Conservation (phyloP, 345 rosid genomes). For the Nephelium lappaceum region DNA sequence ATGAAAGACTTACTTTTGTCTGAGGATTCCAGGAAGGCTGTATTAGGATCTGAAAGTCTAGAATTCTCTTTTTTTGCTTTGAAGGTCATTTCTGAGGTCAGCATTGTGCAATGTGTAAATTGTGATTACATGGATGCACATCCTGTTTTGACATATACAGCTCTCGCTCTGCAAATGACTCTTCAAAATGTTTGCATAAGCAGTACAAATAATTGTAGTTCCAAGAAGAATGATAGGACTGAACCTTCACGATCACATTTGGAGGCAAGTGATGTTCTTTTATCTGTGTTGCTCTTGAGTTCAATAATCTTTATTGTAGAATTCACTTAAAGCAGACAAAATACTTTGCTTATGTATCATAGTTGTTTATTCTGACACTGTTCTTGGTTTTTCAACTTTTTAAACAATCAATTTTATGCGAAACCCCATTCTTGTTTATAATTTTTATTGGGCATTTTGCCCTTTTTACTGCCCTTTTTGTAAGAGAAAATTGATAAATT, state of each 20-base stretch:
- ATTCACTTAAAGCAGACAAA: slow-evolving; percentile 8
- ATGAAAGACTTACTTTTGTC: slow-evolving; percentile 66
- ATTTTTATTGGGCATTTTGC: not conserved
- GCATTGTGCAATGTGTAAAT: slow-evolving; percentile 59
- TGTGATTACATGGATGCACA: slow-evolving; percentile 55
- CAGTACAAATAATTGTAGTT: slow-evolving; percentile 12
- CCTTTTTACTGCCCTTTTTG: not conserved
- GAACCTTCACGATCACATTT: slow-evolving; percentile 29
- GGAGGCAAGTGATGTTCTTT: slow-evolving; percentile 50
- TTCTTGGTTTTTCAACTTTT: not conserved
- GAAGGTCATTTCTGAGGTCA: slow-evolving; percentile 73
- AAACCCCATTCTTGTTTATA: not conserved
- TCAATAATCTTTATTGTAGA: not conserved
- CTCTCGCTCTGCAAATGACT: slow-evolving; percentile 65
- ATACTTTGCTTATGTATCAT: no score
- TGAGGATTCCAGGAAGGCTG: slow-evolving; percentile 55
- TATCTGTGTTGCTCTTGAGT: slow-evolving; percentile 6
- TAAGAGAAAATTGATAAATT: not conserved
- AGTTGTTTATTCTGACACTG: not conserved
- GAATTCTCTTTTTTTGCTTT: slow-evolving; percentile 55
- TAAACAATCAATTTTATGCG: not conserved
- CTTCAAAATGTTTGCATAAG: slow-evolving; percentile 38
- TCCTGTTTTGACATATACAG: slow-evolving; percentile 76
- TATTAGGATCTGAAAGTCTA: slow-evolving; percentile 56
- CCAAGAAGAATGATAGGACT: slow-evolving; percentile 28